Base-by-base conservation (phyloP, 1,139 yeast genomes). In the Saccharomyces pastorianus region DNA sequence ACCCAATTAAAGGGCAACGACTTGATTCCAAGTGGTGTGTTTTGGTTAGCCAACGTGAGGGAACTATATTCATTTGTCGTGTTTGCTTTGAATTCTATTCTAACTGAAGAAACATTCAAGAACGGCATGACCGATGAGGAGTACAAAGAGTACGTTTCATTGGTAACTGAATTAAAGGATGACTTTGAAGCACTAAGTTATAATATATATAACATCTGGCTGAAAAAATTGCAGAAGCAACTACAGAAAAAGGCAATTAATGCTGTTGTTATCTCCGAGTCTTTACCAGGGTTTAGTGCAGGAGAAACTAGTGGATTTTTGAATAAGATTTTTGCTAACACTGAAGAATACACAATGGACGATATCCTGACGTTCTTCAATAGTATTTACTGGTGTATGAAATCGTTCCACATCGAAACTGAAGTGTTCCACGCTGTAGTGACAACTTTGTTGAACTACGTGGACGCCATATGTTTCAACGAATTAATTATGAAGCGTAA, bases 11-110 rank as follows among this genome's bases (percentile, higher is more conserved):
- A 84, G 65, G 96, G 93, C 52, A 96, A 88, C 57, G 96, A 89
- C 59, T 84, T 89, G 46, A 85, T 91, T 65, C 83, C 91, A 51
- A 90, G 90, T 64, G 98, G 97, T 64, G 96, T 98, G 0, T 93
- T 93, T 76, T 93, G 99, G 99, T 77, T 95, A 62, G 88, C 98
- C 2, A 93, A 93, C 72, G 93, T 96, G 6, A 97, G 95, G 69
- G 99, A 95, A 70, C 80, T 93, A 64, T 88, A 88, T 71, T 90
- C 98, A 1, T 95, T 93, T 75, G 96, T 91, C 57, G 84, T 93
- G 20, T 88, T 90, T 71, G 99, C 98, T 4, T 96, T 93, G 70
- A 83, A 83, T 60, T 89, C 96, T 23, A 89, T 93, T 60, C 76
- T 88, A 53, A 89, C 88, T 52, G 90, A 88, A 66, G 96, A 87